Base-by-base conservation (phyloP, 257 asterid species). In the Galeopsis tetrahit region DNA sequence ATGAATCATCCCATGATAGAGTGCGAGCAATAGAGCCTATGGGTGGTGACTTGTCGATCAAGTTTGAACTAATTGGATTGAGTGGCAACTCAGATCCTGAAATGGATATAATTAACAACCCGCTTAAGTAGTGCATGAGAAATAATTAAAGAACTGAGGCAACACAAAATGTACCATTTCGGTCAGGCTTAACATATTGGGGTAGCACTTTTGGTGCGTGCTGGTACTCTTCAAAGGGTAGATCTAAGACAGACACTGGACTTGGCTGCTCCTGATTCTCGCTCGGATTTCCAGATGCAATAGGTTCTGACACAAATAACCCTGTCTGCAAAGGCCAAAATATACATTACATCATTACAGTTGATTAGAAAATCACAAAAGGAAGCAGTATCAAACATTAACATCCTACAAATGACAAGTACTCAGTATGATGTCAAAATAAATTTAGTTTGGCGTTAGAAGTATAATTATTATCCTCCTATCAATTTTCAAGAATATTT, bases 41-140 rank as follows among this genome's bases (percentile, higher is more conserved):
- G 7, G 96, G 99, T 15, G 97, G 99, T 63, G 99, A 94, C 76
- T 94, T 94, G 81, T 87, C 99, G 35, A 94, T 89, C 83, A 91
- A 84, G 80, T 85, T 89, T 71, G 87, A 89, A 80, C 78, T 73
- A n/a, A 79, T 21, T n/a, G 79, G 58, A 67, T 81, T 82, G 49
- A 39, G 79, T 10, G 79, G 77, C 73, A 82, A 71, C 80, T 82
- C 91, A 7, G n/a, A 71, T 53, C 92, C 97, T 93, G 90, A 42
- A 75, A 53, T 49, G 42, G 40, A 64, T 59, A 52, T 34, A 64
- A 70, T 55, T 43, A 75, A 49, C 48, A 5, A 68, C 36, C 42
- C 14, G 49, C 49, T 55, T 38, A 33, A 66, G 59, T 9, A 55
- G 10, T 48, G 33, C 6, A 34, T 13, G 2, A 3, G 17, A 6